Evolutionary conservation across 1,284 basidiomycete genomes (phyloP).

Genomic region (Fistulinella cinereoalba): DNA sequence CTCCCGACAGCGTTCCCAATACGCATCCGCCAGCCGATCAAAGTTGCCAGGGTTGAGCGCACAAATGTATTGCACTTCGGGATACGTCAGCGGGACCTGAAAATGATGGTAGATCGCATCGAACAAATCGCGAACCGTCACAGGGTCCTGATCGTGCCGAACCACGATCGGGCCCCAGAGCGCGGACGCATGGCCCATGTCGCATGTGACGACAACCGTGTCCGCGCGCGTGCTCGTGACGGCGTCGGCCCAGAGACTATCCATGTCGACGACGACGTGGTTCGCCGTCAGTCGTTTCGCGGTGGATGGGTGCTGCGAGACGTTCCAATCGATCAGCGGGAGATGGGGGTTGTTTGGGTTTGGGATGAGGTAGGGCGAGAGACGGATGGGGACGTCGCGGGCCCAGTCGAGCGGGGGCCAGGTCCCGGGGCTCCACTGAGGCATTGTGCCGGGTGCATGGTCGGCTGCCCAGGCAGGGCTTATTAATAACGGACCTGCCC

Average conservation of each 20-base stretch:
- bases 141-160: constrained; percentile 12
- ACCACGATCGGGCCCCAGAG: constrained; percentile 37
- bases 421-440: constrained; percentile 30
- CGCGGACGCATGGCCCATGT: constrained; percentile 23
- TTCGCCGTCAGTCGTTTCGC: constrained; percentile 35
- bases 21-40: constrained; percentile 26
- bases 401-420: constrained; percentile 32
- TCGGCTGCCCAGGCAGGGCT: constrained; percentile 28
- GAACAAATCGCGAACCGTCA: constrained; percentile 37
- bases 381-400: constrained; percentile 21
- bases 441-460: constrained; percentile 27
- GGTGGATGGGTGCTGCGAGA: constrained; percentile 33
- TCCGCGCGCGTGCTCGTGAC: constrained; percentile 28
- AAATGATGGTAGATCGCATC: constrained; percentile 37
- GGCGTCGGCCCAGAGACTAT: constrained; percentile 17
- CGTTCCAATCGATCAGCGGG: constrained; percentile 39
- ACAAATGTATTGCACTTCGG: constrained; percentile 30
- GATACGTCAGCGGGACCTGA: constrained; percentile 30
- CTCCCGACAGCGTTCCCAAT: constrained; percentile 18
- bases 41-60: constrained; percentile 20
- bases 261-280: constrained; percentile 27
- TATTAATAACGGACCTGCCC: constrained; percentile 19
- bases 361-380: constrained; percentile 35
- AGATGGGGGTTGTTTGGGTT: constrained; percentile 35
- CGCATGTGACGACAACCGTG: constrained; percentile 29